These are phyloP conservation scores for Cyberlindnera mrakii DNA, from an alignment of 805 yeast species.

Conservation along the genomic window DNA sequence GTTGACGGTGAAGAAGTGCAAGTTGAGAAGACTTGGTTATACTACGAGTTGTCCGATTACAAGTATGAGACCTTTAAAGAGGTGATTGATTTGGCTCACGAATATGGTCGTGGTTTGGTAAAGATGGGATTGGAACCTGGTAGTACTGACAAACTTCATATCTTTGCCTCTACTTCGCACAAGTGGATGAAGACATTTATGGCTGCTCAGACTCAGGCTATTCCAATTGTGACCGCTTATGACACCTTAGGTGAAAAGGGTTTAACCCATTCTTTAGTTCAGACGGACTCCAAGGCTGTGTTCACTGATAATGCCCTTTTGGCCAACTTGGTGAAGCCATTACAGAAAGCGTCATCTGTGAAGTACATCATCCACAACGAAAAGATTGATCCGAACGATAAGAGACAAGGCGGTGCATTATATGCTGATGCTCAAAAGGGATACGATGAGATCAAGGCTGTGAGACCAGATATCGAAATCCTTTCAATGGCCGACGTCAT, in stretches of 20 bases:
- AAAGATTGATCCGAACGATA: conserved; percentile 52
- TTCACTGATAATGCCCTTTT: conserved; percentile 81
- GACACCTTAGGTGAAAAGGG: conserved; percentile 91
- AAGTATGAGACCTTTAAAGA: conserved; percentile 57
- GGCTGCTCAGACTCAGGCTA: conserved; percentile 70
- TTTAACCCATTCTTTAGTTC: conserved; percentile 74
- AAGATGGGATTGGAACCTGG: conserved; percentile 64
- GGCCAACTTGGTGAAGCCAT: conserved; percentile 60
- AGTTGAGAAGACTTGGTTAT: conserved; percentile 84
- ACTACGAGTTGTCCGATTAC: conserved; percentile 73
- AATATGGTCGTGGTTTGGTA: conserved; percentile 70
- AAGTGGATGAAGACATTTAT: conserved; percentile 87
- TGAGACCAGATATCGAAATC: conserved; percentile 74
- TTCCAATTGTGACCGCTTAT: conserved; percentile 92
- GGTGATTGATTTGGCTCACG: conserved; percentile 41
- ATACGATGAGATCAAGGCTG: conserved; percentile 48
- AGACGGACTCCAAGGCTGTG: conserved; percentile 73
- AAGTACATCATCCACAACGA: conserved; percentile 70
- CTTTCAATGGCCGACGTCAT: conserved; percentile 60
- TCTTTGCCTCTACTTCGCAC: conserved; percentile 83
- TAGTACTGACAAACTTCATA: conserved; percentile 60
- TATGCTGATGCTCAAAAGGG: conserved; percentile 55
- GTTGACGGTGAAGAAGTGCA: conserved; percentile 69
- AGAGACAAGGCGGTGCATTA: conserved; percentile 54
- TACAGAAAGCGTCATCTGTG: conserved; percentile 54